A percentile compares a stretch with the other conserved stretches of the same genome.
phyloP scores from a whole-genome alignment of 108 stramenopile genomes.

The Cyclostephanos invisitatus region DNA sequence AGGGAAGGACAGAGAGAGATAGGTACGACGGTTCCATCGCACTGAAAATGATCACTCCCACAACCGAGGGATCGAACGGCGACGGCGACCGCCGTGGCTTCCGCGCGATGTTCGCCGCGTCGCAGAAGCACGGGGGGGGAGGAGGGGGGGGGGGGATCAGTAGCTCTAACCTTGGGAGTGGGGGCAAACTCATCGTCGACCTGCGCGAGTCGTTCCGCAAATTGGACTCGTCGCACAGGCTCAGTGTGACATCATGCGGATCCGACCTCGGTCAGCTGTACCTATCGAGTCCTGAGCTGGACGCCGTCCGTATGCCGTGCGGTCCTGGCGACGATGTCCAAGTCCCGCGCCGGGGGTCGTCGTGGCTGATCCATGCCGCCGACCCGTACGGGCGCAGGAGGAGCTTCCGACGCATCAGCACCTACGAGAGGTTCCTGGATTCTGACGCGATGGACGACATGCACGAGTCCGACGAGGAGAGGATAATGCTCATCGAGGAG shows the following conservation, averaged over 20 bases:
- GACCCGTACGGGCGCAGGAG: conserved; percentile 17
- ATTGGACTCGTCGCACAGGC: conserved; percentile 20
- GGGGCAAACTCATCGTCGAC: no score
- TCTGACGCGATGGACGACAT: conserved; percentile 16
- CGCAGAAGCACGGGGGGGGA: no score
- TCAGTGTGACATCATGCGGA: conserved; percentile 22
- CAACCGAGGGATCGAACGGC: no score
- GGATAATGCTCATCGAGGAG: conserved; percentile 27
- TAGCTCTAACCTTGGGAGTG: no score
- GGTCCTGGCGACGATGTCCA: background rate
- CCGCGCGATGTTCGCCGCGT: no score
- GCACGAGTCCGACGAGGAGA: background rate
- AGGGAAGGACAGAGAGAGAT: no score
- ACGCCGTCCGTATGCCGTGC: background rate
- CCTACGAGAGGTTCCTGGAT: conserved; percentile 28
- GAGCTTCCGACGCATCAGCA: conserved; percentile 18
- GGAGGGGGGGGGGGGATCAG: background rate
- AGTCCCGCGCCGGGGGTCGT: background rate
- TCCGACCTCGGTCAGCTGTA: conserved; percentile 35
- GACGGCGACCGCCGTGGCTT: no score
- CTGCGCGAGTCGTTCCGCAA: conserved; percentile 17
- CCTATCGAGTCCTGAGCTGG: conserved; percentile 28
- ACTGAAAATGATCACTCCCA: no score
- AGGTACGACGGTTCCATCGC: no score
- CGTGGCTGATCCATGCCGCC: conserved; percentile 22